Evolutionary conservation across 2,329 filamentous ascomycete species (phyloP).

Genomic region (Lasiodiplodia citricola): DNA sequence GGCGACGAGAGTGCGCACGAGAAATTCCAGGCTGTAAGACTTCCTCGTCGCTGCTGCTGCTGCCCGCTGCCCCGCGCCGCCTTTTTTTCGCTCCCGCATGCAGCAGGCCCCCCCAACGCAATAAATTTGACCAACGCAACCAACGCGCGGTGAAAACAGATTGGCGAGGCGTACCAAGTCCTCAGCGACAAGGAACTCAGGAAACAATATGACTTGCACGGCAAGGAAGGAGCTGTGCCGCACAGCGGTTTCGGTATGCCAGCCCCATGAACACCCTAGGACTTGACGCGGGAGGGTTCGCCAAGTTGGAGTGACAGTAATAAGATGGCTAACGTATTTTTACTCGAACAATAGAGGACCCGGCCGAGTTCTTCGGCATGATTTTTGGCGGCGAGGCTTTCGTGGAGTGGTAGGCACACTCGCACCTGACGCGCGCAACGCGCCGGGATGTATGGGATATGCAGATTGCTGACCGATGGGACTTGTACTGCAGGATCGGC

Average conservation of each 20-base stretch:
- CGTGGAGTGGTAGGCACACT: constrained; percentile 71
- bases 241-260: constrained; percentile 80
- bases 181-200: constrained; percentile 86
- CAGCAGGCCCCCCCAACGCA: neutral
- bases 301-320: neutral
- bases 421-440: neutral
- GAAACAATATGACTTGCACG: constrained; percentile 93
- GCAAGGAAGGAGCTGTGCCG: constrained; percentile 92
- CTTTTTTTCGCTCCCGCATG: neutral
- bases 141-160: constrained; percentile 47
- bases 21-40: constrained; percentile 83
- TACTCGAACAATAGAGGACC: constrained; percentile 68
- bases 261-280: neutral
- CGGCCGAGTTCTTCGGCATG: constrained; percentile 95
- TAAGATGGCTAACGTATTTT: neutral
- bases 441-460: neutral
- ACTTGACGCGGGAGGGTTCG: neutral
- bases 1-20: constrained; percentile 92
- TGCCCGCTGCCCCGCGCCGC: neutral
- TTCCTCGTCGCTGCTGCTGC: neutral
- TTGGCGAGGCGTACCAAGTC: constrained; percentile 77
- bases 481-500: constrained; percentile 66
- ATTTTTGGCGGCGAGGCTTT: constrained; percentile 98
- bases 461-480: constrained; percentile 23
- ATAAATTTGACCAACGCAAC: neutral